Evolutionary conservation across 202 grass and related monocot species (phyloP).

Genomic region (Eragrostis tef): DNA sequence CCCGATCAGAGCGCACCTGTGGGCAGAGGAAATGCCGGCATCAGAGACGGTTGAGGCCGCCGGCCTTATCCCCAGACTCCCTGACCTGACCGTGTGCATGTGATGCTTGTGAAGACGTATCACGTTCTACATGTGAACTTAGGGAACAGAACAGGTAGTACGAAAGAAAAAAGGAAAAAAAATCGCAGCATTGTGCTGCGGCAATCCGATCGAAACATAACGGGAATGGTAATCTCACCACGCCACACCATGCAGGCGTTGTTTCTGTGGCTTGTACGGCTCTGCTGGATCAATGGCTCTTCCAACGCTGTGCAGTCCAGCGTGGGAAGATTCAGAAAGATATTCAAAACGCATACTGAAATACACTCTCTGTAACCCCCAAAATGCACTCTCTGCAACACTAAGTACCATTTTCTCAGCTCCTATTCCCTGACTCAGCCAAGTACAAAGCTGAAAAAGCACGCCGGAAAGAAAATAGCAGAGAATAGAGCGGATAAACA

Average conservation of each 20-base stretch:
- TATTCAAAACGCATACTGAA: too few species aligned
- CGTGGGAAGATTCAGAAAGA: constrained; percentile 13
- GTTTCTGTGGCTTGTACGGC: background rate
- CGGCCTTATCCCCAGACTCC: constrained; percentile 18
- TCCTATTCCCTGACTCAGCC: background rate
- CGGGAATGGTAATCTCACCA: constrained; percentile 1
- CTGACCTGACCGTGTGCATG: constrained; percentile 5
- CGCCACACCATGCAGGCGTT: background rate
- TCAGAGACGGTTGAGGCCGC: constrained; percentile 16
- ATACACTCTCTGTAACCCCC: too few species aligned
- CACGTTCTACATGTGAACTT: constrained; percentile 53
- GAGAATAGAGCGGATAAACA: constrained; percentile 27
- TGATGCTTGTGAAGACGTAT: constrained; percentile 40
- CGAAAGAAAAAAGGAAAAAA: background rate
- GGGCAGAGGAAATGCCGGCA: constrained; percentile 37
- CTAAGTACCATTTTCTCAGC: too few species aligned
- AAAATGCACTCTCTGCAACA: too few species aligned
- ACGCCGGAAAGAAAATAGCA: constrained; percentile 1
- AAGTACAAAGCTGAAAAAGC: constrained; percentile 42
- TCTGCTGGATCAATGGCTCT: background rate
- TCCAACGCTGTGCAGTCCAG: background rate
- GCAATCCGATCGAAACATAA: constrained; percentile 26
- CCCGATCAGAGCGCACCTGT: background rate
- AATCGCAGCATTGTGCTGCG: constrained; percentile 26
- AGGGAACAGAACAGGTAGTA: constrained; percentile 3